Evolutionary conservation across 78 protist genomes (phyloP), one percentile per base, ranked within the genome.

Genomic region (Isochrysis galbana): DNA sequence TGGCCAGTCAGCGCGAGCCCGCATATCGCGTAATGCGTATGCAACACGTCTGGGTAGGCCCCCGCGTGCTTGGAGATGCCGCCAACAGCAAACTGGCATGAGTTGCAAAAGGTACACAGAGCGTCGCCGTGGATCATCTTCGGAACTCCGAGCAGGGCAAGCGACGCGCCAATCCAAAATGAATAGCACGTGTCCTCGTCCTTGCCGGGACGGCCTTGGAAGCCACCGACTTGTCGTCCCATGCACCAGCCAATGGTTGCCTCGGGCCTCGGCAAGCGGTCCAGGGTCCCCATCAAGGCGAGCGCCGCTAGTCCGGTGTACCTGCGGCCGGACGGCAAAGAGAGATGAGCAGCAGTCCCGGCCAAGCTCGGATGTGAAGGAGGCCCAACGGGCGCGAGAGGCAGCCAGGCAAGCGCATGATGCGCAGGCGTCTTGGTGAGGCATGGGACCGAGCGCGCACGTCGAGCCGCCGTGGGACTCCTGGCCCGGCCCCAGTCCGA

Each of bases 401-500:
- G n/a, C n/a, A n/a, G n/a, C n/a, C n/a, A n/a, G n/a, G n/a, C n/a
- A n/a, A n/a, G n/a, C n/a, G n/a, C n/a, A n/a, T n/a, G n/a, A n/a
- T n/a, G n/a, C n/a, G n/a, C n/a, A n/a, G n/a, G n/a, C n/a, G n/a
- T n/a, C n/a, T n/a, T n/a, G n/a, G n/a, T n/a, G n/a, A n/a, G n/a
- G n/a, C n/a, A n/a, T n/a, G n/a, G n/a, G n/a, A n/a, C n/a, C n/a
- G n/a, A n/a, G n/a, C n/a, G n/a, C n/a, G n/a, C n/a, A n/a, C n/a
- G n/a, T n/a, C n/a, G n/a, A n/a, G n/a, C n/a, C n/a, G n/a, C 93
- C 95, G 48, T 93, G 94, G 80, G 87, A 3, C 90, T 90, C 93
- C 45, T 14, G 14, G n/a, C 83, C 83, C 2, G 91, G 94, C 22
- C 82, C 87, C 19, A 61, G 51, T 25, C 94, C 94, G 82, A 93